A percentile compares a stretch with the other conserved stretches of the same genome.
These are phyloP conservation scores for Rhizopus stolonifer DNA, from an alignment of 371 early-diverging fungal genomes.

Conservation along the genomic window DNA sequence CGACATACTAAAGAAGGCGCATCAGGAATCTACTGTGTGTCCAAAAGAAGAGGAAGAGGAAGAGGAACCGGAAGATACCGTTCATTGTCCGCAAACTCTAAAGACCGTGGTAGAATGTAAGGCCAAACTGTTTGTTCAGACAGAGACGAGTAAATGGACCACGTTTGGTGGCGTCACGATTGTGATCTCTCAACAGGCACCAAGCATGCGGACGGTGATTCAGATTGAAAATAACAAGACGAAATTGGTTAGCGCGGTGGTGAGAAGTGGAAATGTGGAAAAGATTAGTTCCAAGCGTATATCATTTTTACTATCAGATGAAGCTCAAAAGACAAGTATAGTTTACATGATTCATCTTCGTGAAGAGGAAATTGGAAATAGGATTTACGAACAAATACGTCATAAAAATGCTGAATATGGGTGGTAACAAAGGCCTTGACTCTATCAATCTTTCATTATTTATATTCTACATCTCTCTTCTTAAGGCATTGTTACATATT, in stretches of 20 bases:
- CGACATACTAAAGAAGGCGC: conserved; percentile 27
- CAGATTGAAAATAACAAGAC: conserved; percentile 45
- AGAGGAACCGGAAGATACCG: conserved; percentile 20
- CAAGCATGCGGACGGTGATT: conserved; percentile 44
- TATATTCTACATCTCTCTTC: too few species aligned
- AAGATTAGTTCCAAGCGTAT: conserved; percentile 34
- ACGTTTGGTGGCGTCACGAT: conserved; percentile 36
- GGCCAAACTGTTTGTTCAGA: conserved; percentile 41
- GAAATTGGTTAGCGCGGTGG: conserved; percentile 36
- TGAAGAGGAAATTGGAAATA: conserved; percentile 40
- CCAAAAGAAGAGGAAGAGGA: conserved; percentile 2
- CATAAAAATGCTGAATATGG: conserved; percentile 40
- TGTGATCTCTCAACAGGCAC: conserved; percentile 41
- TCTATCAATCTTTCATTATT: too few species aligned
- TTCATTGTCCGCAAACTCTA: conserved; percentile 41
- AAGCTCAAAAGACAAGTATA: conserved; percentile 31
- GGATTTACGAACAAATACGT: conserved; percentile 41
- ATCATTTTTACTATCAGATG: conserved; percentile 35
- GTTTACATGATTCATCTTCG: conserved; percentile 49
- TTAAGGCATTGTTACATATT: too few species aligned
- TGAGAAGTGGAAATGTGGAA: conserved; percentile 45
- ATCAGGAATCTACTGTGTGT: conserved; percentile 12
- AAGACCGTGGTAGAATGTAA: conserved; percentile 43
- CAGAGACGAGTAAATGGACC: conserved; percentile 44
- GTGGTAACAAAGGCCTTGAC: conserved; percentile 25